These are phyloP conservation scores for Xanthoconium separans DNA, from an alignment of 1,284 basidiomycete species.

Conservation along the genomic window DNA sequence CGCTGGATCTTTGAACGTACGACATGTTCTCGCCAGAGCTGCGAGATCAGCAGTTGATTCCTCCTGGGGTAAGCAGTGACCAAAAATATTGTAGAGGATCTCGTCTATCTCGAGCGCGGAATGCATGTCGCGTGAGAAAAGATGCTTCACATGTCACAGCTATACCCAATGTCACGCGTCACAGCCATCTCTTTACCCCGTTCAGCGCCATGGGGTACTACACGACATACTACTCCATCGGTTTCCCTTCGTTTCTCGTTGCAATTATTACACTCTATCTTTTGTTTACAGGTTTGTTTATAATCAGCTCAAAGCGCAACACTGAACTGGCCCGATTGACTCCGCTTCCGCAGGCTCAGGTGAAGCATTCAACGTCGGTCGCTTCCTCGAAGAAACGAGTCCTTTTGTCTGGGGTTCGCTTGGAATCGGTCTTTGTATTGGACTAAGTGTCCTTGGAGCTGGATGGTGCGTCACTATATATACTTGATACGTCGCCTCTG, in stretches of 20 bases:
- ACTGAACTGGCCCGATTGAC: conserved; percentile 6
- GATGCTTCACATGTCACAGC: too few relatives aligned
- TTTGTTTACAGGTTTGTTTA: conserved; percentile 73
- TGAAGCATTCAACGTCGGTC: conserved; percentile 89
- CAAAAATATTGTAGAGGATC: not conserved
- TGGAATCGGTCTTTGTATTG: conserved; percentile 91
- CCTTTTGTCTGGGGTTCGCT: conserved; percentile 92
- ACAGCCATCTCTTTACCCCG: too few relatives aligned
- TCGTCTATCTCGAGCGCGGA: not conserved
- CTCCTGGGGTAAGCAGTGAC: too few relatives aligned
- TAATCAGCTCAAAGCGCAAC: not conserved
- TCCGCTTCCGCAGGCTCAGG: conserved; percentile 72
- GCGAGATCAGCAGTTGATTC: not conserved
- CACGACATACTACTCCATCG: conserved; percentile 60
- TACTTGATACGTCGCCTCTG: not conserved
- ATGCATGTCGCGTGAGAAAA: too few relatives aligned
- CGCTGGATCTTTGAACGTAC: too few relatives aligned
- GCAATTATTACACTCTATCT: conserved; percentile 77
- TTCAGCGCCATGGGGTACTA: conserved; percentile 47
- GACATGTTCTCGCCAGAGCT: not conserved
- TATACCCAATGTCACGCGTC: too few relatives aligned
- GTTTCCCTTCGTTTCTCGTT: conserved; percentile 64
- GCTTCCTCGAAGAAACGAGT: conserved; percentile 90
- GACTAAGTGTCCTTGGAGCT: conserved; percentile 88
- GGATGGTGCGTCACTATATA: conserved; percentile 72